Percentiles rank a stretch among this genome's conserved stretches.
Conservation (phyloP, 371 early-diverging fungal species). For the Batkoa obscura region DNA sequence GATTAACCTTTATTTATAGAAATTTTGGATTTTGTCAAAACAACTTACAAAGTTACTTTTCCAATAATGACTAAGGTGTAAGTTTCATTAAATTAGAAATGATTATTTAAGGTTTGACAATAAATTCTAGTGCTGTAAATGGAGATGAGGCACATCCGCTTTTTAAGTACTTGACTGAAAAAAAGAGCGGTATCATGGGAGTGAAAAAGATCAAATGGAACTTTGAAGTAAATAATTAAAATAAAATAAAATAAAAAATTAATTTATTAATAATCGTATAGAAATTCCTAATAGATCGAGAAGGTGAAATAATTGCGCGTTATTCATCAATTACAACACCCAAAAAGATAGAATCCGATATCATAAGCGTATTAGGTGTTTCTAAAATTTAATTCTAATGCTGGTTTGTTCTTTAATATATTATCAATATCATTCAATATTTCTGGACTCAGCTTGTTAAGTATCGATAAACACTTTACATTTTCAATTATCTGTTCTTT, state of each 20-base stretch:
- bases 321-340: conserved; percentile 21
- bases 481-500: conserved; percentile 58
- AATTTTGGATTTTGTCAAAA: not conserved
- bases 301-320: conserved; percentile 28
- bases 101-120: not conserved
- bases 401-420: conserved; percentile 53
- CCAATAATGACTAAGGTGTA: not conserved
- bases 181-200: conserved; percentile 17
- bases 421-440: conserved; percentile 38
- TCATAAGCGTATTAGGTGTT: conserved; percentile 17
- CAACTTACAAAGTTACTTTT: not conserved
- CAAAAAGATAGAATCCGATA: conserved; percentile 10
- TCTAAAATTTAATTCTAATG: conserved; percentile 33
- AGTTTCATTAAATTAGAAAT: not conserved
- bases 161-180: conserved; percentile 46
- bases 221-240: conserved; percentile 12
- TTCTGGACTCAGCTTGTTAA: conserved; percentile 42
- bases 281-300: conserved; percentile 33
- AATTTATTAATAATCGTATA: not conserved
- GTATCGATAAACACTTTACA: conserved; percentile 32
- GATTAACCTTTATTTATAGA: not conserved
- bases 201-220: conserved; percentile 13
- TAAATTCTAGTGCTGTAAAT: conserved; percentile 41
- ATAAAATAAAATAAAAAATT: not conserved
- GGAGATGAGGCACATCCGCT: conserved; percentile 51